A percentile compares a stretch with the other conserved stretches of the same genome.
Evolutionary conservation across 2,329 filamentous ascomycete species (phyloP).

Genomic region (Clarireedia homoeocarpa): DNA sequence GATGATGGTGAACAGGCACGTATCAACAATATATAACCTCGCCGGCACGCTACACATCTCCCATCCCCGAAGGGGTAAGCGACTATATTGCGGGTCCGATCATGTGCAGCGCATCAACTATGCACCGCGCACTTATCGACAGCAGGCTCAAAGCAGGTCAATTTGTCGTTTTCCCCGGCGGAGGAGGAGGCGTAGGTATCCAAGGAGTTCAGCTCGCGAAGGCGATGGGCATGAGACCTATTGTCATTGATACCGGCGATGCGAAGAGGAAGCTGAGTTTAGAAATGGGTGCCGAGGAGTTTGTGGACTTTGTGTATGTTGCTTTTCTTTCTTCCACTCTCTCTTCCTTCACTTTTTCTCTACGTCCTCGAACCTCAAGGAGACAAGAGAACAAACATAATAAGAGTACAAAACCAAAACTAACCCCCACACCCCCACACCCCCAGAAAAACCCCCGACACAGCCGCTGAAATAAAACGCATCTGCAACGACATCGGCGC

Average conservation of each 20-base stretch:
- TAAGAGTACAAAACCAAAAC: too few species aligned
- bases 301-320: too few species aligned
- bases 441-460: conserved; percentile 17
- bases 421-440: conserved; percentile 19
- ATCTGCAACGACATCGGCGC: conserved; percentile 36
- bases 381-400: too few species aligned
- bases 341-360: too few species aligned
- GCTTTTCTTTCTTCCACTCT: too few species aligned
- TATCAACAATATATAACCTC: conserved; percentile 53
- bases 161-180: conserved; percentile 21
- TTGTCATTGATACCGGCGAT: conserved; percentile 20
- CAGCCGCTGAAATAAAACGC: conserved; percentile 16
- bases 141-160: conserved; percentile 5
- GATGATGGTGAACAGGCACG: conserved; percentile 31
- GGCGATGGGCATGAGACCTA: conserved; percentile 20
- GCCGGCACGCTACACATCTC: conserved; percentile 37
- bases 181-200: conserved; percentile 24
- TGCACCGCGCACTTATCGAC: too few species aligned
- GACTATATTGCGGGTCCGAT: conserved; percentile 32
- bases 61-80: conserved; percentile 46
- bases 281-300: conserved; percentile 19
- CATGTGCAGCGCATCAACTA: too few species aligned
- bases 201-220: conserved; percentile 24
- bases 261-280: conserved; percentile 20
- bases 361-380: too few species aligned